phyloP scores from a whole-genome alignment of 2,329 filamentous ascomycete genomes.

The Ophiostoma australiae region DNA sequence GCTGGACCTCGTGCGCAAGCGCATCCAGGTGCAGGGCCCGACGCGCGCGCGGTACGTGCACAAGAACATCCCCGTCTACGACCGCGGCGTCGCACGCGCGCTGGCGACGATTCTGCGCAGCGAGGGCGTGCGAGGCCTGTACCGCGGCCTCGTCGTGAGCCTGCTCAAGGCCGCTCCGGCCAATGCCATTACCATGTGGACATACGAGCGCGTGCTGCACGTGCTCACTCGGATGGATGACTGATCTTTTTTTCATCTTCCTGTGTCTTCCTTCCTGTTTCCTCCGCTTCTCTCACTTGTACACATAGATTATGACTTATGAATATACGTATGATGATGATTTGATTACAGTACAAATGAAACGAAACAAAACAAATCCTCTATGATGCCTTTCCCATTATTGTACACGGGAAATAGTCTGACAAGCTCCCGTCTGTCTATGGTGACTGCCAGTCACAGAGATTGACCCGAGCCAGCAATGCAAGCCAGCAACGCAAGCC shows the following conservation, averaged over 20 bases:
- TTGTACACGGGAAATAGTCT: not conserved
- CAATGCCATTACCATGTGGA: slow-evolving; percentile 91
- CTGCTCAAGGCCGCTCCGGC: slow-evolving; percentile 91
- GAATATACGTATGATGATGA: slow-evolving; percentile 9
- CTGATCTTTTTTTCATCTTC: not conserved
- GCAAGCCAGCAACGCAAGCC: no score
- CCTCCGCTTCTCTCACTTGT: not conserved
- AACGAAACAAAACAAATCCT: slow-evolving; percentile 16
- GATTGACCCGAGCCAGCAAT: no score
- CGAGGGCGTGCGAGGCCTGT: slow-evolving; percentile 77
- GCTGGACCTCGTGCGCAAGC: slow-evolving; percentile 84
- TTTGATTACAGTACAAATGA: slow-evolving; percentile 26
- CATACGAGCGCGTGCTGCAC: slow-evolving; percentile 72
- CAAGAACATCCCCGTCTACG: slow-evolving; percentile 81
- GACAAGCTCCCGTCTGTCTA: not conserved
- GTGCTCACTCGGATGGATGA: slow-evolving; percentile 38
- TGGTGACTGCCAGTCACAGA: not conserved
- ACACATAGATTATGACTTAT: not conserved
- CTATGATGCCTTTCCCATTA: slow-evolving; percentile 10
- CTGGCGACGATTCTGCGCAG: slow-evolving; percentile 61
- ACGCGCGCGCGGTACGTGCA: slow-evolving; percentile 74
- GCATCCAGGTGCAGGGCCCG: slow-evolving; percentile 92
- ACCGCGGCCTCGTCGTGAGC: slow-evolving; percentile 82
- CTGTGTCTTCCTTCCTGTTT: not conserved
- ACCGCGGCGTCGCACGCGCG: slow-evolving; percentile 59